Conservation (phyloP, 441 rosid genomes). For the Pelargonium cotyledonis region DNA sequence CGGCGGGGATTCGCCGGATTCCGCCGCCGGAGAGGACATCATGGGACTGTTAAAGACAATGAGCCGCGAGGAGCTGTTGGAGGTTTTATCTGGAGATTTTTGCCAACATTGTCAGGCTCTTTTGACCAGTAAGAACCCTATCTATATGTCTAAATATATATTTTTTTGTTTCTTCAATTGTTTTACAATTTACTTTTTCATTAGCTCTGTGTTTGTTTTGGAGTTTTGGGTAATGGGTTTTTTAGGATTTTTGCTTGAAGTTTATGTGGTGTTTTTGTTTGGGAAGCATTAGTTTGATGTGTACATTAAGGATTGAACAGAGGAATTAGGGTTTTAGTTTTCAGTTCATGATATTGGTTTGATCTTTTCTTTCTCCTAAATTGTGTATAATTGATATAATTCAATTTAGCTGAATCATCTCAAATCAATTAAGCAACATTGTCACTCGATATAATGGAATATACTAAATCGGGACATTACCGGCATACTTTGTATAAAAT, state of each 20-base stretch:
- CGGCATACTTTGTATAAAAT: too few relatives aligned
- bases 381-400: neutral
- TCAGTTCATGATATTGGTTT: neutral
- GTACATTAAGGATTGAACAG: neutral
- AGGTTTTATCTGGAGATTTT: slow-evolving; percentile 30
- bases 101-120: slow-evolving; percentile 24
- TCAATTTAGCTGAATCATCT: neutral
- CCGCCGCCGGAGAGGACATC: slow-evolving; percentile 1
- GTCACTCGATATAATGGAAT: too few relatives aligned
- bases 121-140: slow-evolving; percentile 18
- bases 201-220: neutral
- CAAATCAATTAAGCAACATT: neutral
- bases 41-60: slow-evolving; percentile 18
- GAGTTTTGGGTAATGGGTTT: neutral
- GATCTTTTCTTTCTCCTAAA: neutral
- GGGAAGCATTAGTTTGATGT: neutral
- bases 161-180: neutral
- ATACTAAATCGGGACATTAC: too few relatives aligned
- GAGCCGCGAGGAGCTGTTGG: slow-evolving; percentile 24
- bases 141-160: neutral
- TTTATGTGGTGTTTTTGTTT: neutral
- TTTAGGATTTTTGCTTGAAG: neutral
- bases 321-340: neutral
- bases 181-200: neutral
- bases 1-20: neutral